These are phyloP conservation scores for Spathaspora sp. DNA, from an alignment of 805 yeast species.

Conservation along the genomic window DNA sequence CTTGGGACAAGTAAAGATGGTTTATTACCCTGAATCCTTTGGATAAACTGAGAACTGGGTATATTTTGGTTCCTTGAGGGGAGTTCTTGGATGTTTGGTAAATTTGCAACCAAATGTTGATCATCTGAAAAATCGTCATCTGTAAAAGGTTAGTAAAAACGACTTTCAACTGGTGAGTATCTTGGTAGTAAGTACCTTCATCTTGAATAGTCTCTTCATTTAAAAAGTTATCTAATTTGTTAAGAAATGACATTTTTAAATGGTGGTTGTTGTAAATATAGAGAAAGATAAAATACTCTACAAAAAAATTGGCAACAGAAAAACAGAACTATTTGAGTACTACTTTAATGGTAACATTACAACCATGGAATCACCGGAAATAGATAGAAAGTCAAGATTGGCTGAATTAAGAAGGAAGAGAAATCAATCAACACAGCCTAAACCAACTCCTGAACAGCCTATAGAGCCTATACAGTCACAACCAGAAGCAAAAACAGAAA, in stretches of 20 bases:
- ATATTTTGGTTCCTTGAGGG: not conserved
- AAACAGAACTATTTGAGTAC: not conserved
- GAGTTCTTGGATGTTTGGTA: not conserved
- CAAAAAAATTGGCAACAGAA: not conserved
- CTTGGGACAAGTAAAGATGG: not conserved
- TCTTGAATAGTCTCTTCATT: not conserved
- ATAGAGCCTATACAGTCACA: not conserved
- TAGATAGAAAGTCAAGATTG: constrained; percentile 17
- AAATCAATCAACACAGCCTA: not conserved
- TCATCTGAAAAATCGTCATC: not conserved
- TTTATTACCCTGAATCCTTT: too few relatives aligned
- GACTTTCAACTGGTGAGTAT: not conserved
- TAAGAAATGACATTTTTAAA: not conserved
- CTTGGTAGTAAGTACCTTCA: not conserved
- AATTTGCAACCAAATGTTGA: not conserved
- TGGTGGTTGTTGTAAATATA: not conserved
- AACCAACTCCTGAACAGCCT: not conserved
- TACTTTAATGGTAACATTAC: not conserved
- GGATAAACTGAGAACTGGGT: too few relatives aligned
- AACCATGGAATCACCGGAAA: not conserved
- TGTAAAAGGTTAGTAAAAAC: not conserved
- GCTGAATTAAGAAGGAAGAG: constrained; percentile 13
- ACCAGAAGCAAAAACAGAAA: not conserved
- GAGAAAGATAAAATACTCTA: not conserved
- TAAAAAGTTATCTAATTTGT: not conserved